These are phyloP conservation scores for Orbilia brochopaga DNA, from an alignment of 2,329 filamentous ascomycete species.

Conservation along the genomic window DNA sequence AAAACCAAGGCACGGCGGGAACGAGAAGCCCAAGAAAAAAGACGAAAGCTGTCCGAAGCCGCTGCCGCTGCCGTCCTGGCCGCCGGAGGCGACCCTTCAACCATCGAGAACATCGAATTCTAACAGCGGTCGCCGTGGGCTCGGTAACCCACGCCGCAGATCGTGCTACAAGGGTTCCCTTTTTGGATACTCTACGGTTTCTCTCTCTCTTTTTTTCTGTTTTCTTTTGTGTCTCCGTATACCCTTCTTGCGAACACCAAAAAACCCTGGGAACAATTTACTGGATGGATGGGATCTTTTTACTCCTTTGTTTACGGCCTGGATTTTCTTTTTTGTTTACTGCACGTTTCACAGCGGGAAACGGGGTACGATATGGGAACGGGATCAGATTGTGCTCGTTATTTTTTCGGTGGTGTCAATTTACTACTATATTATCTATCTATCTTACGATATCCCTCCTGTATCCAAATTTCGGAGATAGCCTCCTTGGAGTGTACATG, in stretches of 20 bases:
- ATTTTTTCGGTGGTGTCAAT: constrained; percentile 46
- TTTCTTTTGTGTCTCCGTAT: constrained; percentile 35
- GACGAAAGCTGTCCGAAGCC: constrained; percentile 71
- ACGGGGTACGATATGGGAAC: constrained; percentile 34
- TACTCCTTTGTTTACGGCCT: constrained; percentile 31
- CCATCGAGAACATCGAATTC: constrained; percentile 52
- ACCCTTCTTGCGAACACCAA: constrained; percentile 47
- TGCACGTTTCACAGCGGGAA: constrained; percentile 50
- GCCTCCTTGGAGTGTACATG: constrained; percentile 37
- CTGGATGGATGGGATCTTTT: constrained; percentile 31
- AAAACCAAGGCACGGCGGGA: constrained; percentile 96
- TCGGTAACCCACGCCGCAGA: constrained; percentile 13
- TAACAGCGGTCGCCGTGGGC: constrained; percentile 14
- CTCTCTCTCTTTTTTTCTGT: constrained; percentile 17
- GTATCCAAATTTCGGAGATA: constrained; percentile 47
- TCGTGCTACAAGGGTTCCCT: constrained; percentile 15
- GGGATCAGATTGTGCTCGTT: constrained; percentile 48
- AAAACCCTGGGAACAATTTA: constrained; percentile 31
- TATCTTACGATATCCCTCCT: constrained; percentile 37
- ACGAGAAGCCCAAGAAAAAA: constrained; percentile 80
- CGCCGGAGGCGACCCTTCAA: constrained; percentile 69
- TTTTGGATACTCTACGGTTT: constrained; percentile 26
- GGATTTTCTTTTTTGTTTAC: constrained; percentile 45
- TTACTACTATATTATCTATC: constrained; percentile 42
- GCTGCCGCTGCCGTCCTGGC: constrained; percentile 72